These are phyloP conservation scores for Rhodotorula babjevae DNA, from an alignment of 768 basidiomycete species.

Conservation along the genomic window DNA sequence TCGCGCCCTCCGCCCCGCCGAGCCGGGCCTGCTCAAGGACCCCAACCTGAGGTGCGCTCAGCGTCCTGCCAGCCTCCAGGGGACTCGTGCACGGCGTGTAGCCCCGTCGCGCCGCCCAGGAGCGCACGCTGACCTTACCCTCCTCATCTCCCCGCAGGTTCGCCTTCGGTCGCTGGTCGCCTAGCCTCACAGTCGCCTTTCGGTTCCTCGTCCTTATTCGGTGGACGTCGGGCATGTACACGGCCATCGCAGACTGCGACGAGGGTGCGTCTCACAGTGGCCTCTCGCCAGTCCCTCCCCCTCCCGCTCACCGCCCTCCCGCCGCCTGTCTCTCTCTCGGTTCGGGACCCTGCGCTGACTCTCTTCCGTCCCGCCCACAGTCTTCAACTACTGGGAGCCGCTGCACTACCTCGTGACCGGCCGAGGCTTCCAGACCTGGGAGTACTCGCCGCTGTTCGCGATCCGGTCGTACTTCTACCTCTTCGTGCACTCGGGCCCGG, in stretches of 20 bases:
- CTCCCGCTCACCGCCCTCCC: no score
- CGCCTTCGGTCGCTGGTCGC: conserved; percentile 46
- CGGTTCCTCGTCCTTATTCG: conserved; percentile 76
- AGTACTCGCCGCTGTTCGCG: conserved; percentile 82
- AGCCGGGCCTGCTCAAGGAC: conserved; percentile 32
- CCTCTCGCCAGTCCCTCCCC: not conserved
- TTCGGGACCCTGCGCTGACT: not conserved
- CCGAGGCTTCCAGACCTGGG: conserved; percentile 96
- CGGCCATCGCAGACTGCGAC: conserved; percentile 87
- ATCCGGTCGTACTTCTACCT: conserved; percentile 94
- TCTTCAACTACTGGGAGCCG: conserved; percentile 99
- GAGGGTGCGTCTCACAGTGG: conserved; percentile 71
- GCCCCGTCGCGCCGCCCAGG: no score
- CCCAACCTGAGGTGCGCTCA: conserved; percentile 5
- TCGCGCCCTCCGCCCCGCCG: conserved; percentile 8
- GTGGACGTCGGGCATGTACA: conserved; percentile 81
- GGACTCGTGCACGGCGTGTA: not conserved
- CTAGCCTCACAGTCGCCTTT: conserved; percentile 75
- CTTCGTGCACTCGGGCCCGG: conserved; percentile 67
- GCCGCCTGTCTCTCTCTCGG: no score
- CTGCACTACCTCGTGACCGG: conserved; percentile 83
- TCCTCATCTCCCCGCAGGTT: not conserved
- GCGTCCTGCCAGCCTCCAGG: not conserved
- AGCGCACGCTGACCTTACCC: not conserved
- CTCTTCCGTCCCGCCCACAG: conserved; percentile 50